phyloP scores from a whole-genome alignment of 176 grass and related monocot species.

The Cenchrus americanus region DNA sequence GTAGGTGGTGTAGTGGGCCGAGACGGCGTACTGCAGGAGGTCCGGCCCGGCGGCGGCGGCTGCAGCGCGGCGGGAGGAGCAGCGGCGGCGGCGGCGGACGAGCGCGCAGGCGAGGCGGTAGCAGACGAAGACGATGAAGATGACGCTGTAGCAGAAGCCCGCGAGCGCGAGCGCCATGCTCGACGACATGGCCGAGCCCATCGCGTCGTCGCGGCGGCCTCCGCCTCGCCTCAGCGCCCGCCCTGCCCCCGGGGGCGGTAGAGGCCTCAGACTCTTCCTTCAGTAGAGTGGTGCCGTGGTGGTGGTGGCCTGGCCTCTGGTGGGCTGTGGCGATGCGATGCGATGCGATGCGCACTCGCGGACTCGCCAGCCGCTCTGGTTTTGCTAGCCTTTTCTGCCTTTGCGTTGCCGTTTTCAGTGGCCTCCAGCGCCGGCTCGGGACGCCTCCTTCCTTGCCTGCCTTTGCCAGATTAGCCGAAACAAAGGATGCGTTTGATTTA shows the following conservation, averaged over 20 bases:
- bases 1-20: slow-evolving; percentile 28
- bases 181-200: slow-evolving; percentile 37
- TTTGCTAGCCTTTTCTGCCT: too few species aligned
- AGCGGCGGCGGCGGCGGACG: slow-evolving; percentile 54
- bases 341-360: neutral
- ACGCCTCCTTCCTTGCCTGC: too few species aligned
- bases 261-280: too few species aligned
- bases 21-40: slow-evolving; percentile 43
- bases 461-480: too few species aligned
- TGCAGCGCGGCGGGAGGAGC: slow-evolving; percentile 26
- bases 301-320: neutral
- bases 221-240: neutral
- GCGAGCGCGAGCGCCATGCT: slow-evolving; percentile 69
- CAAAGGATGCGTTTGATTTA: too few species aligned
- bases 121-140: slow-evolving; percentile 94
- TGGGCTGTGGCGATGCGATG: neutral
- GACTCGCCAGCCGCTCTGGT: neutral
- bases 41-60: slow-evolving; percentile 9
- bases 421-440: too few species aligned
- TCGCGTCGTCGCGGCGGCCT: neutral
- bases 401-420: too few species aligned
- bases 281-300: rapidly evolving
- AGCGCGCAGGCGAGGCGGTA: slow-evolving; percentile 83
- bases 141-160: slow-evolving; percentile 83
- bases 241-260: too few species aligned